These are phyloP conservation scores for Sarocladiaceae sp. DNA, from an alignment of 2,329 filamentous ascomycete genomes.

Conservation along the genomic window DNA sequence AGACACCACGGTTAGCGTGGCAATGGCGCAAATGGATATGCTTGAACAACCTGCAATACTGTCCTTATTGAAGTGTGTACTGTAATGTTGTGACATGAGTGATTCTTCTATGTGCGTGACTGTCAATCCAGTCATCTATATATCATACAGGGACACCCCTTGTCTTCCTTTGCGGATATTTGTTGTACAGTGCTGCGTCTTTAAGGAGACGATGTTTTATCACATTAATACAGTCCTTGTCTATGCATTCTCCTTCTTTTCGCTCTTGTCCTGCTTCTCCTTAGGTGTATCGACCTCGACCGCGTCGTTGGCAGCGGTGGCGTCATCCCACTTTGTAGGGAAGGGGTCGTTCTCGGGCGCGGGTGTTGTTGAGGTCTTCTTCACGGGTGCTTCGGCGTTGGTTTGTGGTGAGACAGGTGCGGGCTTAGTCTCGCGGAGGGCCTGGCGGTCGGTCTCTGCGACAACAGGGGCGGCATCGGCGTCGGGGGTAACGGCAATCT, in stretches of 20 bases:
- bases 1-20: background rate
- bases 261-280: conserved; percentile 11
- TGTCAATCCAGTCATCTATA: conserved; percentile 10
- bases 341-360: background rate
- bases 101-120: conserved; percentile 8
- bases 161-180: background rate
- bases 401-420: background rate
- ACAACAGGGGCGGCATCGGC: background rate
- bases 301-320: conserved; percentile 23
- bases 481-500: background rate
- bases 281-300: conserved; percentile 13
- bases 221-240: conserved; percentile 1
- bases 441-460: conserved; percentile 4
- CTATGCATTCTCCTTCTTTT: conserved; percentile 15
- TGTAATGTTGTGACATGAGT: conserved; percentile 8
- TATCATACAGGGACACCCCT: background rate
- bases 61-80: too few species aligned
- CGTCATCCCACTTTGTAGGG: conserved; percentile 23
- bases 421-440: background rate
- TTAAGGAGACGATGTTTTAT: background rate
- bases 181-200: background rate
- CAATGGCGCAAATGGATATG: background rate
- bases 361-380: conserved; percentile 2
- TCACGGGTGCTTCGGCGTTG: conserved; percentile 10
- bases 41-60: background rate